These are phyloP conservation scores for Raddia guianensis DNA, from an alignment of 176 grass and related monocot species.

Conservation along the genomic window DNA sequence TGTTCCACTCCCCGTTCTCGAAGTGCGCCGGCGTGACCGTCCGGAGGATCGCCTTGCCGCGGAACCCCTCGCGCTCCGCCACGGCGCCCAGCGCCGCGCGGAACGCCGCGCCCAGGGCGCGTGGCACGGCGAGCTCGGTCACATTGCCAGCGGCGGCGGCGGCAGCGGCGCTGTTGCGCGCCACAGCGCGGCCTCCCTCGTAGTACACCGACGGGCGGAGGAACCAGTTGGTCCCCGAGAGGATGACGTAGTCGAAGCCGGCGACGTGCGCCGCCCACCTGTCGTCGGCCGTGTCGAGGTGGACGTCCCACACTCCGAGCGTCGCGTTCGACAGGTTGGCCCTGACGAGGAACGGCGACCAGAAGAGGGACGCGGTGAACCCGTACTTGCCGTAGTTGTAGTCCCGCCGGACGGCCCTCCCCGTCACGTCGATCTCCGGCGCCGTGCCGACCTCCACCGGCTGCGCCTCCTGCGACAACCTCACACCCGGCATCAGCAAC, in stretches of 20 bases:
- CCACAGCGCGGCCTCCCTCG: slow-evolving; percentile 37
- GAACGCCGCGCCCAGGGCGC: slow-evolving; percentile 48
- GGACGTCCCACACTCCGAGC: slow-evolving; percentile 58
- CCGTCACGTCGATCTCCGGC: slow-evolving; percentile 50
- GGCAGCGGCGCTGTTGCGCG: slow-evolving; percentile 36
- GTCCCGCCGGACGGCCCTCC: slow-evolving; percentile 47
- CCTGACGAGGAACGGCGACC: slow-evolving; percentile 67
- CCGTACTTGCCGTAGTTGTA: slow-evolving; percentile 44
- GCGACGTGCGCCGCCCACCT: slow-evolving; percentile 51
- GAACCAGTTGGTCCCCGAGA: slow-evolving; percentile 67
- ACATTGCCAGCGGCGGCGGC: slow-evolving; percentile 11
- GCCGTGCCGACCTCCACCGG: slow-evolving; percentile 26
- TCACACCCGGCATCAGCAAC: background rate
- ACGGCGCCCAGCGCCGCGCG: slow-evolving; percentile 45
- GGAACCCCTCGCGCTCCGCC: slow-evolving; percentile 10
- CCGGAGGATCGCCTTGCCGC: slow-evolving; percentile 49
- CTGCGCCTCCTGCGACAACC: slow-evolving; percentile 28
- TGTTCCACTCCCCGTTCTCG: slow-evolving; percentile 73
- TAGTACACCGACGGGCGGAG: slow-evolving; percentile 52
- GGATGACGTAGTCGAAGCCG: slow-evolving; percentile 51
- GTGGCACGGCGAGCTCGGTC: slow-evolving; percentile 47
- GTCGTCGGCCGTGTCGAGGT: slow-evolving; percentile 56
- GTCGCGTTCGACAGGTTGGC: slow-evolving; percentile 49
- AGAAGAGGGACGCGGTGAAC: slow-evolving; percentile 65
- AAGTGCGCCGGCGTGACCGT: slow-evolving; percentile 69